A percentile compares a stretch with the other conserved stretches of the same genome.
phyloP scores from a whole-genome alignment of 2,329 filamentous ascomycete species.

The Pseudogymnoascus sp. region DNA sequence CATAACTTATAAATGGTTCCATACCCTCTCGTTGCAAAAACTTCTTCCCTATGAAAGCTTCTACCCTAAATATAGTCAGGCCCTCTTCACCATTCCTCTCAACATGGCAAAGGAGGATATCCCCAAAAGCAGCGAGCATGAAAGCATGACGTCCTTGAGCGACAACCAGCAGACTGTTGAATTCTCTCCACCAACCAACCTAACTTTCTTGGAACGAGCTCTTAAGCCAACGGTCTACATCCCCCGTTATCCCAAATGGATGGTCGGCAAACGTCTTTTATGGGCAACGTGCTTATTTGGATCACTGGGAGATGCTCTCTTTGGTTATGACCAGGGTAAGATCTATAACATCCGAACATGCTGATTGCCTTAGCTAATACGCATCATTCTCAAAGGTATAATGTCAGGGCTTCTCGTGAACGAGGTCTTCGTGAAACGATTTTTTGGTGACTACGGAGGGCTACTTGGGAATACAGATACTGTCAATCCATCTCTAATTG shows the following conservation, averaged over 20 bases:
- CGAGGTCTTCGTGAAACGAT: constrained; percentile 31
- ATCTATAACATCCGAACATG: background rate
- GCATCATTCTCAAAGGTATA: constrained; percentile 26
- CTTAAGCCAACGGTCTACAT: constrained; percentile 31
- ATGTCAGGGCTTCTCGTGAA: constrained; percentile 34
- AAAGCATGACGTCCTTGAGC: background rate
- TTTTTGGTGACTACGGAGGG: constrained; percentile 32
- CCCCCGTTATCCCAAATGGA: constrained; percentile 27
- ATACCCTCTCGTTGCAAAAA: background rate
- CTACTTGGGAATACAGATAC: constrained; percentile 26
- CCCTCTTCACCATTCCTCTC: background rate
- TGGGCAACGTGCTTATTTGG: constrained; percentile 34
- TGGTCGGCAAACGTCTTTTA: constrained; percentile 30
- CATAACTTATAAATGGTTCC: background rate
- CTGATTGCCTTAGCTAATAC: background rate
- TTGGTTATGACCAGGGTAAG: constrained; percentile 34
- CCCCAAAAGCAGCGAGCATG: background rate
- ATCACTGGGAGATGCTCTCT: constrained; percentile 33
- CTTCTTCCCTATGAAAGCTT: background rate
- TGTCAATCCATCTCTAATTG: constrained; percentile 32
- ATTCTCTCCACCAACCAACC: background rate
- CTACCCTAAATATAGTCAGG: background rate
- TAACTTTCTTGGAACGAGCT: constrained; percentile 9
- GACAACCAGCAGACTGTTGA: background rate
- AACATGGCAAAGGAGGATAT: background rate